Conservation (phyloP, 2,329 filamentous ascomycete species). For the Exophiala phaeomuriformis region DNA sequence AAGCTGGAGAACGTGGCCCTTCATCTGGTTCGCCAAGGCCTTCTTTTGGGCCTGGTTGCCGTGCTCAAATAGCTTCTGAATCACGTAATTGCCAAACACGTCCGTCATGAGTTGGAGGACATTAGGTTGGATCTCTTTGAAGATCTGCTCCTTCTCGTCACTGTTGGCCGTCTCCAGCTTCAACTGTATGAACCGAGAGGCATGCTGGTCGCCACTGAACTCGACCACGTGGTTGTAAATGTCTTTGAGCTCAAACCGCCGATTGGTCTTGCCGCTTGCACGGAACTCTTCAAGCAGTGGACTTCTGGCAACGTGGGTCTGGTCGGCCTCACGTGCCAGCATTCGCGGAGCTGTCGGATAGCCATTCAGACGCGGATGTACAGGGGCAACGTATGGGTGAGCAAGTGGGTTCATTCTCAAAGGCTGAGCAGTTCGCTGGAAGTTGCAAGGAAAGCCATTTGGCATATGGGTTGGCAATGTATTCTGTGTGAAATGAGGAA, state of each 20-base stretch:
- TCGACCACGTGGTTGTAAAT: constrained; percentile 84
- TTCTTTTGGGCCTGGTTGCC: constrained; percentile 92
- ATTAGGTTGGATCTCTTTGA: constrained; percentile 78
- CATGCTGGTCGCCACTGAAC: constrained; percentile 92
- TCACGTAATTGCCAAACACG: constrained; percentile 96
- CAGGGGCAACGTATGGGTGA: constrained; percentile 34
- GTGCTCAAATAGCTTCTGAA: constrained; percentile 96
- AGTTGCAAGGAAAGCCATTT: constrained; percentile 30
- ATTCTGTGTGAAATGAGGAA: constrained; percentile 20
- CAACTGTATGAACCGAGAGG: constrained; percentile 89
- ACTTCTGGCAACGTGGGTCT: constrained; percentile 46
- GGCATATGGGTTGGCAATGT: constrained; percentile 28
- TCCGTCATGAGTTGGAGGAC: constrained; percentile 87
- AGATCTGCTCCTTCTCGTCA: constrained; percentile 88
- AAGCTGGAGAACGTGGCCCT: constrained; percentile 69
- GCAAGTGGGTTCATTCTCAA: constrained; percentile 32
- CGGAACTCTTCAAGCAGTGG: constrained; percentile 72
- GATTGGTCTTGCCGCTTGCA: constrained; percentile 62
- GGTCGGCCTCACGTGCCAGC: constrained; percentile 13
- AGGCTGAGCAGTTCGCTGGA: constrained; percentile 31
- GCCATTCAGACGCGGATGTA: constrained; percentile 9
- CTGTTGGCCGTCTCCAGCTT: constrained; percentile 90
- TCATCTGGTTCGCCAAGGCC: constrained; percentile 77
- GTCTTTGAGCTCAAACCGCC: constrained; percentile 76
- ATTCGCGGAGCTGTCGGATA: constrained; percentile 9